These are phyloP conservation scores for Cadophora luteo-olivacea DNA, from an alignment of 2,329 filamentous ascomycete species.

Conservation along the genomic window DNA sequence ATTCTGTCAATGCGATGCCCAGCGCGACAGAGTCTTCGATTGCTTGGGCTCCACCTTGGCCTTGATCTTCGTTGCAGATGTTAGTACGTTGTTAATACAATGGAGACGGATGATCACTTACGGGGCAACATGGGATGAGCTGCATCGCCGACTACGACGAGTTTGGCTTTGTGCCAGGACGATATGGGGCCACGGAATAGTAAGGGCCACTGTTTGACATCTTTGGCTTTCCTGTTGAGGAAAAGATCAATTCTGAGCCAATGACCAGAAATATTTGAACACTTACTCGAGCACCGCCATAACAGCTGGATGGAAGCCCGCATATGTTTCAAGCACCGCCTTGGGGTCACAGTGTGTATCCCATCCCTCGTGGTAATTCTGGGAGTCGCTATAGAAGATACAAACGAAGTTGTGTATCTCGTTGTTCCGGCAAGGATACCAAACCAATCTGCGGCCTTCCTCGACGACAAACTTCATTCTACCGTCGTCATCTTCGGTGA, in stretches of 20 bases:
- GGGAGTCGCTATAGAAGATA: conserved; percentile 57
- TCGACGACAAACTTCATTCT: conserved; percentile 40
- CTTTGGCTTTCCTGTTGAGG: conserved; percentile 47
- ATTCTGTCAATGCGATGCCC: conserved; percentile 57
- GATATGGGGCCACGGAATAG: conserved; percentile 55
- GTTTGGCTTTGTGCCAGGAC: conserved; percentile 57
- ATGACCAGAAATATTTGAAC: conserved; percentile 19
- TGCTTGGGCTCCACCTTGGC: conserved; percentile 66
- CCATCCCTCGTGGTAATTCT: conserved; percentile 43
- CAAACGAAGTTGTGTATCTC: conserved; percentile 55
- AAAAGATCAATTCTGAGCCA: background rate
- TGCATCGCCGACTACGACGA: conserved; percentile 69
- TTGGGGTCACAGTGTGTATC: conserved; percentile 47
- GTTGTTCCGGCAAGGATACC: conserved; percentile 56
- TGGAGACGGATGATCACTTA: conserved; percentile 36
- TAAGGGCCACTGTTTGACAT: conserved; percentile 48
- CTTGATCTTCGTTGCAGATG: conserved; percentile 51
- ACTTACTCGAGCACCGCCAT: conserved; percentile 51
- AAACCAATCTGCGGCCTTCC: conserved; percentile 51
- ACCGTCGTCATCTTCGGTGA: conserved; percentile 41
- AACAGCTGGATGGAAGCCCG: conserved; percentile 52
- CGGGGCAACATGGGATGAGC: conserved; percentile 73
- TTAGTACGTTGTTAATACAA: background rate
- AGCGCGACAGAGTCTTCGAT: conserved; percentile 71
- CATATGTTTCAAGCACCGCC: conserved; percentile 48